Percentiles rank a stretch among this genome's conserved stretches.
phyloP scores from a whole-genome alignment of 495 filamentous ascomycete genomes.

The Aspergillus haitiensis region DNA sequence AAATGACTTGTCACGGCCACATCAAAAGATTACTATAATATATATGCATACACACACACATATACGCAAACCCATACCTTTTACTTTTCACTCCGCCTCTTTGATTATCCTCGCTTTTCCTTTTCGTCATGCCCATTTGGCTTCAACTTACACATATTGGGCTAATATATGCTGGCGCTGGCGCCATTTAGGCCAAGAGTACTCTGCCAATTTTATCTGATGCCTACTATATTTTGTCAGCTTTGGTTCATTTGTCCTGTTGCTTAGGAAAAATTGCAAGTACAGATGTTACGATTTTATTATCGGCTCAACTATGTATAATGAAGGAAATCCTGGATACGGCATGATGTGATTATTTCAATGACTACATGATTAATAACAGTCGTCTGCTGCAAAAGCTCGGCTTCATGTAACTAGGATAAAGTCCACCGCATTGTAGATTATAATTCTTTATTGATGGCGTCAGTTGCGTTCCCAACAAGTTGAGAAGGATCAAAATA shows the following conservation, averaged over 20 bases:
- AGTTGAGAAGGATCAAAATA: too few species aligned
- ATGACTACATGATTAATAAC: background rate
- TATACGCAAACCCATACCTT: background rate
- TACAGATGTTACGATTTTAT: background rate
- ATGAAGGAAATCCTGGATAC: constrained; percentile 9
- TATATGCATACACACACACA: constrained; percentile 1
- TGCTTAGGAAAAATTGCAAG: background rate
- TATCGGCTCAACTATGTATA: background rate
- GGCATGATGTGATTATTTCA: background rate
- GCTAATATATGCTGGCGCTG: constrained; percentile 18
- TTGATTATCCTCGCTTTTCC: background rate
- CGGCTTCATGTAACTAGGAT: background rate
- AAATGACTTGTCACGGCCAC: background rate
- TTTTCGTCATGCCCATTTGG: constrained; percentile 16
- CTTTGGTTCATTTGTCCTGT: constrained; percentile 6
- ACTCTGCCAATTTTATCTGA: background rate
- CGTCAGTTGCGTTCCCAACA: too few species aligned
- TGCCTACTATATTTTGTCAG: constrained; percentile 9
- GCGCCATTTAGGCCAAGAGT: constrained; percentile 14
- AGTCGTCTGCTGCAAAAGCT: background rate
- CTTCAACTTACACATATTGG: constrained; percentile 8
- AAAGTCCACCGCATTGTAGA: too few species aligned
- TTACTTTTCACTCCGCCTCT: background rate
- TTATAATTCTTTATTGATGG: too few species aligned
- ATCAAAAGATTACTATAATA: constrained; percentile 13